Base-by-base conservation (phyloP, 2,329 filamentous ascomycete genomes). In the Zasmidium cellare region DNA sequence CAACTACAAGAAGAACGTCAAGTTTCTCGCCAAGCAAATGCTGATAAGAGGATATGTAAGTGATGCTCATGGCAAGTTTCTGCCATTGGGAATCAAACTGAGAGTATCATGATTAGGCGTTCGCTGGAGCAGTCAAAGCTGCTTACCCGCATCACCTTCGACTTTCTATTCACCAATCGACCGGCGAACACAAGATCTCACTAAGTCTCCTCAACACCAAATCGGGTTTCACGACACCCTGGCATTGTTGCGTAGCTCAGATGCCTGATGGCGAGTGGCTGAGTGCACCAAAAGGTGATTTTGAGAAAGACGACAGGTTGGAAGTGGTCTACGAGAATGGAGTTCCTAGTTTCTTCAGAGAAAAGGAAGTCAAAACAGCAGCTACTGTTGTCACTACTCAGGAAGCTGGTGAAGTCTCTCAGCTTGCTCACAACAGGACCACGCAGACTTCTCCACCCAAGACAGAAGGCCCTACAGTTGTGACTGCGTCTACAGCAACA, bases 261-360 rank as follows among this genome's bases (percentile, higher is more conserved):
- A 61, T 59, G 51, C 35, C 56, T 7, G 56, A 62, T 46, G 61
- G 59, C 31, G 48, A 28, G 38, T 60, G 54, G 22, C 51, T 44
- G 35, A 56, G 20, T 12, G 46, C 20, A 22, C 46, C 19, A 23
- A 22, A 25, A 14, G 46, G 20, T n/a, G 20, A 47, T 9, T 47
- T 47, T 22, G 46, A 22, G 12, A 16, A 11, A 12, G 16, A 47
- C 5, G 16, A 19, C 9, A 22, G 19, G 12, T 22, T 23, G 3
- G 19, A 47, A 19, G 6, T 47, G 16, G n/a, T 47, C 5, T 23
- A 5, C 46, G 46, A 47, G 46, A 16, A 47, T 19, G 46, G 46
- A 18, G 11, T 7, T 3, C 46, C 46, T 14, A 47, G 46, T n/a
- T 47, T 19, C 46, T 47, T 47, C 46, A 6, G 19, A 3, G 46